phyloP scores from a whole-genome alignment of 2,329 filamentous ascomycete genomes.

The Helotiales sp. region DNA sequence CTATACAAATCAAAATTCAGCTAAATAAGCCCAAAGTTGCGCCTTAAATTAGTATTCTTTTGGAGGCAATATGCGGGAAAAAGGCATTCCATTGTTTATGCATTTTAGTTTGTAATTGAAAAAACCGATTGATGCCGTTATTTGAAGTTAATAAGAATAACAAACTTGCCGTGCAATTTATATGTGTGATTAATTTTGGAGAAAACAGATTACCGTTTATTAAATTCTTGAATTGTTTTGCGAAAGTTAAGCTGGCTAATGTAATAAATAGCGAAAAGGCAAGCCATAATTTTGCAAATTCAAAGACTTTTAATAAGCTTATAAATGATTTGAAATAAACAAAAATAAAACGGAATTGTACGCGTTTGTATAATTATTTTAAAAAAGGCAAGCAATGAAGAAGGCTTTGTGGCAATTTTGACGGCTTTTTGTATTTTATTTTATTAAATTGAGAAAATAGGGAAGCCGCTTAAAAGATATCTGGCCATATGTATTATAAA shows the following conservation, averaged over 20 bases:
- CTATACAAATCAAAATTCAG: slow-evolving; percentile 2
- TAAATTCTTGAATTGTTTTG: slow-evolving; percentile 14
- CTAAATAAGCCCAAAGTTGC: slow-evolving; percentile 16
- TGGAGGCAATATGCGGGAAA: slow-evolving; percentile 14
- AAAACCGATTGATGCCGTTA: slow-evolving; percentile 13
- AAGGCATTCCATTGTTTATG: slow-evolving; percentile 18
- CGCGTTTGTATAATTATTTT: slow-evolving; percentile 14
- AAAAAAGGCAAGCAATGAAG: slow-evolving; percentile 19
- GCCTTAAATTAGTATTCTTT: slow-evolving; percentile 12
- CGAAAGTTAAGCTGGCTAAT: slow-evolving; percentile 15
- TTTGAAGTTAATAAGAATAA: slow-evolving; percentile 15
- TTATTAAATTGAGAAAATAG: slow-evolving; percentile 15
- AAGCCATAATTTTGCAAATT: slow-evolving; percentile 9
- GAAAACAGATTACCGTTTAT: slow-evolving; percentile 17
- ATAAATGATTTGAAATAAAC: slow-evolving; percentile 12
- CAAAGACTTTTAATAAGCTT: slow-evolving; percentile 13
- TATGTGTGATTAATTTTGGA: slow-evolving; percentile 12
- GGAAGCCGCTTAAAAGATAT: slow-evolving; percentile 8
- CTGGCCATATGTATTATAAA: slow-evolving; percentile 15
- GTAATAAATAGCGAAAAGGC: slow-evolving; percentile 18
- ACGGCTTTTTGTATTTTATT: slow-evolving; percentile 20
- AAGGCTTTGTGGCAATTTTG: slow-evolving; percentile 17
- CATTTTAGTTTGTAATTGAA: slow-evolving; percentile 14
- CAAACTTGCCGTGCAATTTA: slow-evolving; percentile 8
- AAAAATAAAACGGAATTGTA: slow-evolving; percentile 6